These are phyloP conservation scores for Colletotrichum eleusines DNA, from an alignment of 2,329 filamentous ascomycete species.

Conservation along the genomic window DNA sequence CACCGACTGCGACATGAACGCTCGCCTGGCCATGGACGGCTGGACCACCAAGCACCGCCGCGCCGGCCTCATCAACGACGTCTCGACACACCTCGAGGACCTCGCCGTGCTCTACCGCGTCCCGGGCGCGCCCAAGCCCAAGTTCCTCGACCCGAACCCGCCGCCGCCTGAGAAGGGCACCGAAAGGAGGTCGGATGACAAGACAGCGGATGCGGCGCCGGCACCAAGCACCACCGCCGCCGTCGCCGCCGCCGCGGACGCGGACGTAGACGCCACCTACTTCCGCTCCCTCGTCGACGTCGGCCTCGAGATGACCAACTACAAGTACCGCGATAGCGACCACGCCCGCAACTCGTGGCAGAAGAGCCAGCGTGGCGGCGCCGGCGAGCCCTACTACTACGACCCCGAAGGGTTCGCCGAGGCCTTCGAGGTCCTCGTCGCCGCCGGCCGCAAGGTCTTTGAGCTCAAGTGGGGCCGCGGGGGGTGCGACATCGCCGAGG, in stretches of 20 bases:
- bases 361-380: constrained; percentile 61
- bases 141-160: constrained; percentile 54
- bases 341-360: constrained; percentile 66
- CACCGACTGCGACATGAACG: constrained; percentile 69
- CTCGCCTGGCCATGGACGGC: constrained; percentile 59
- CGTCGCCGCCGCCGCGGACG: neutral
- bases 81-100: constrained; percentile 59
- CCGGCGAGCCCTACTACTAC: constrained; percentile 66
- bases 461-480: constrained; percentile 60
- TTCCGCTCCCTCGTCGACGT: constrained; percentile 46
- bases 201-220: neutral
- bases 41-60: constrained; percentile 55
- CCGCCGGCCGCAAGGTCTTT: constrained; percentile 57
- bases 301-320: constrained; percentile 53
- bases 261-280: no score
- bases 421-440: constrained; percentile 59
- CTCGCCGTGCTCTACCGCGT: constrained; percentile 60
- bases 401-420: constrained; percentile 58
- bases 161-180: constrained; percentile 44
- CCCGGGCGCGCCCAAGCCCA: constrained; percentile 50
- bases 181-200: constrained; percentile 12
- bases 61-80: constrained; percentile 60
- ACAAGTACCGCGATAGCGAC: constrained; percentile 55
- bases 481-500: constrained; percentile 56
- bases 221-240: neutral